Evolutionary conservation across 2,329 filamentous ascomycete species (phyloP), one percentile per base, ranked within the genome.

Genomic region (Pseudogymnoascus sp.): DNA sequence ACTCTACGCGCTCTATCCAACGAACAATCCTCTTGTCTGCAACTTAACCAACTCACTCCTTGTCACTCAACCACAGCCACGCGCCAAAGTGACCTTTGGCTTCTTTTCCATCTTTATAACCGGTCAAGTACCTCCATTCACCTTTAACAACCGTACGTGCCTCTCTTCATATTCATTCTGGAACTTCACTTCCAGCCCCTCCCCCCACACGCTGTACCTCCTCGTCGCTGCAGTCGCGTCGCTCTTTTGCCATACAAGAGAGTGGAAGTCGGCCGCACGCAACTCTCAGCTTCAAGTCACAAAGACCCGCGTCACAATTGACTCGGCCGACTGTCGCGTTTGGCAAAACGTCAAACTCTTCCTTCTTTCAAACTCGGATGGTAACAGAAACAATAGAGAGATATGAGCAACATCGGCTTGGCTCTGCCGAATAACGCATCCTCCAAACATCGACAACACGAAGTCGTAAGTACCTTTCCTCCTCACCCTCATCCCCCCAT

Each of bases 361-460:
- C 11, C 21, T 46, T 23, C 42, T 46, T 46, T 46, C 11, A n/a
- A 46, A 46, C 42, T 46, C 42, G 42, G 42, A 46, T 46, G 42
- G 42, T 46, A 46, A 46, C 42, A 46, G 42, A 46, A 46, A 14
- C 42, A 46, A 46, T 46, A 46, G 42, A 46, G 42, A 46, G 42
- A 46, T 25, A 59, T 59, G 53, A 59, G 53, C 53, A 59, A 31
- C 25, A 37, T 37, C 53, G 53, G 53, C 25, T 31, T 59, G 53
- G 53, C 34, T 59, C 53, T 34, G 53, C 53, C 53, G 53, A 59
- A 59, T 37, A 59, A 31, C 28, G 34, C 53, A 34, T 59, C 53
- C 53, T 23, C n/a, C n/a, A 31, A 59, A 59, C 53, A 59, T 34
- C 53, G 34, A 18, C 53, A 37, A 34, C 53, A 59, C 25, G 53